Base-by-base conservation (phyloP, 1,139 yeast species). In the Suhomyces terraborum region DNA sequence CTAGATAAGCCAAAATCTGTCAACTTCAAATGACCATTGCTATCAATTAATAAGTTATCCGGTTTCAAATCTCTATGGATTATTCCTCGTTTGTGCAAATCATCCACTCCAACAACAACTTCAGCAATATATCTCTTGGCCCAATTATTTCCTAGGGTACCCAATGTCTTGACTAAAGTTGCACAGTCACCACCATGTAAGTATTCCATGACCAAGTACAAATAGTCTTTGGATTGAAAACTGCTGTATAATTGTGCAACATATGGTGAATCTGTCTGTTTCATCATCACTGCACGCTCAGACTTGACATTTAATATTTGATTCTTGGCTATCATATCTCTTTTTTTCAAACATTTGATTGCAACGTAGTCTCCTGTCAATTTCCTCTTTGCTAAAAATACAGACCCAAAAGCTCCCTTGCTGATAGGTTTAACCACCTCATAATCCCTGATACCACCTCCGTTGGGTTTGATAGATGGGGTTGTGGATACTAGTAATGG, bases 381-480 rank as follows among this genome's bases (percentile, higher is more conserved):
- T 53, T 81, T 84, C 52, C 94, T 77, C 49, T 84, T 80, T 0
- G 96, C 93, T 13, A 94, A 69, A 58, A 83, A 93, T 1, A 94
- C 99, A 29, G 95, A 85, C 0, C 98, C 98, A 70, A 91, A 94
- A 0, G 99, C 98, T 23, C 99, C 99, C 58, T 88, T 88, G 58
- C 96, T 87, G 40, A 94, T 89, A 0, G 98, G 96, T 57, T 89
- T 89, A 43, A 94, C 70, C 25, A 93, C 81, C 52, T 88, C 96
- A 59, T 89, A 94, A 61, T 94, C 98, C 47, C 78, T 79, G 21
- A 91, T 89, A 2, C 88, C 83, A 1, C 58, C 56, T 3, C 74
- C 67, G 1, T 77, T 55, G 0, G 83, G 73, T 52, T 75, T 80
- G 35, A 60, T 59, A 1, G 63, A 48, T 8, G 77, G 73, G 10